Evolutionary conservation across 2,329 filamentous ascomycete genomes (phyloP), one percentile per base, ranked within the genome.

Genomic region (Cladosporium sp.): DNA sequence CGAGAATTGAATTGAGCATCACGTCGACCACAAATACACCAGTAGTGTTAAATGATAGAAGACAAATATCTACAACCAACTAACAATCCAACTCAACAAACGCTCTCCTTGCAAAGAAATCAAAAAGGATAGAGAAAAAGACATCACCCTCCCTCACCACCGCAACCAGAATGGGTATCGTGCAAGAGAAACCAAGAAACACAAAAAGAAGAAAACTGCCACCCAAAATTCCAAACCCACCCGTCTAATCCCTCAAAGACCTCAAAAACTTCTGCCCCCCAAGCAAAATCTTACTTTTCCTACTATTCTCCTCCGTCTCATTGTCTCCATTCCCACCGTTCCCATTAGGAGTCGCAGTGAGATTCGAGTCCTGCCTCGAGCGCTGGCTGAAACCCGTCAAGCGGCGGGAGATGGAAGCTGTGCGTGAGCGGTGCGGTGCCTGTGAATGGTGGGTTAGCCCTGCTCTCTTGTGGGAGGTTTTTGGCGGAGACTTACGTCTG

Each of bases 241-340:
- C 18, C 36, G 7, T 38, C 18, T 57, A 59, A 50, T 66, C 63
- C 35, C 62, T 55, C 51, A 72, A 57, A 32, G 64, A 63, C 32
- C 66, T 61, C 29, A 73, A 53, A 32, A 72, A 59, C 56, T 70
- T 72, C 58, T 72, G 70, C 22, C 69, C 68, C 7, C 70, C 69
- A 2, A 72, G 57, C 46, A 69, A 51, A n/a, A 72, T 55, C 43
- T 69, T 67, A 45, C 63, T 67, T 56, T 70, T 73, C 48, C 66
- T 56, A 54, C 63, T 67, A 41, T 57, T 62, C 39, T 70, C 66
- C 8, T 69, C 65, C 3, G 53, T 45, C 13, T 57, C 58, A 15
- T 66, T 64, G 16, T 57, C 62, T 15, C 30, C 30, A n/a, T n/a
- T n/a, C n/a, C 9, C 22, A 27, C 22, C 22, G 2, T 43, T 52